Base-by-base conservation (phyloP, 768 basidiomycete genomes). In the Phlebiopsis flavidoalba region DNA sequence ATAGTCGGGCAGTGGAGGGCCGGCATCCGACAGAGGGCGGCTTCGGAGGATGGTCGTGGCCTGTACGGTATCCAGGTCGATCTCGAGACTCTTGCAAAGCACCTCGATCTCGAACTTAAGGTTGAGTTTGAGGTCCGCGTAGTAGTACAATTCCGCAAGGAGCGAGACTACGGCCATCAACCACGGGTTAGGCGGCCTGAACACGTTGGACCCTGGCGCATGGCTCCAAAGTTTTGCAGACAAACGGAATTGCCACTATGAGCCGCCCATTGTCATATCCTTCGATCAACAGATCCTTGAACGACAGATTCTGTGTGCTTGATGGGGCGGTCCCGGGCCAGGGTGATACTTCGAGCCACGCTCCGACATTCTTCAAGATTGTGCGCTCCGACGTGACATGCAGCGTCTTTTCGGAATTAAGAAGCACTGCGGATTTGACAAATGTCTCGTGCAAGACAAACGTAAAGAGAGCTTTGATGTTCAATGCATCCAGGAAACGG, bases 31-130 rank as follows among this genome's bases (percentile, higher is more conserved):
- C 10, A 87, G 69, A 19, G 91, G 88, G 1, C 95, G 81, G 64
- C 82, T 92, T 60, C 93, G 86, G 21, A 99, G 78, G 54, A 95
- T 82, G 5, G 83, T 87, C 5, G 94, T 88, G 2, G 91, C 88
- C 70, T 96, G 92, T 50, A 98, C 80, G 7, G 86, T 73, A 69
- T 91, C 91, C 31, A 98, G 82, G 67, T 94, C 88, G 65, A 99
- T 84, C 31, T 93, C 87, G 35, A 99, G 84, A 35, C 85, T 84
- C 72, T 94, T 95, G 81, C 96, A 98, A 19, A 98, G 77, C 43
- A 98, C 88, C 74, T 99, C 97, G 58, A 99, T 98, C 75, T 98
- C 97, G 69, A 99, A 99, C 74, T 98, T 98, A 71, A 95, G 82
- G 71, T 98, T 97, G 58, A 98, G 79, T 75, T 96, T 96, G 63